Base-by-base conservation (phyloP, 1,139 yeast species). In the Suhomyces terraborum region DNA sequence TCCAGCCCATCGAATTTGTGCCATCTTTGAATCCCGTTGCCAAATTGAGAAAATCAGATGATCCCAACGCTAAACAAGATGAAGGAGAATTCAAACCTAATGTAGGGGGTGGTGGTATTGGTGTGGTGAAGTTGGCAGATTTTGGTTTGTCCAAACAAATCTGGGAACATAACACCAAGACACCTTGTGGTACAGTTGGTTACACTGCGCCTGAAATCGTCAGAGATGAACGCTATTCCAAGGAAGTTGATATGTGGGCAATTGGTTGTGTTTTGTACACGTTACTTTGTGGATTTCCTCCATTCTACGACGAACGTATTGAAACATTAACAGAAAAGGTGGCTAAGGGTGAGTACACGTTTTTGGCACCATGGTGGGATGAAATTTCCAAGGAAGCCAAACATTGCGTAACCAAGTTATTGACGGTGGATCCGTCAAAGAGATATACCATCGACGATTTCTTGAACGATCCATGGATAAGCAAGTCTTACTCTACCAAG, bases 381-480 rank as follows among this genome's bases (percentile, higher is more conserved):
- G 84, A 79, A 56, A 78, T 79, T 28, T 69, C 78, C 18, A 55
- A 58, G 20, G 80, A 64, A 12, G 82, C 83, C 24, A 78, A 76
- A 50, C 70, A 77, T 52, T 82, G 95, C 63, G 96, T 91, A 8
- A 63, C 80, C 4, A 81, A 76, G 54, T 70, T 91, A 43, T 68
- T 91, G 41, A 88, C 95, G 2, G 96, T 89, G 20, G 88, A 89
- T 58, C 96, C 96, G 1, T 65, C 69, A 12, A 71, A 75, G 43
- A 75, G 98, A 51, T 88, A 88, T 60, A 80, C 87, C 6, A 84
- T 88, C 47, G 84, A 83, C 41, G 85, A 89, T 45, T 79, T 91
- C 45, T 70, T 91, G 53, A 70, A 73, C 34, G 97, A 91, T 63
- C 96, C 96, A 2, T 91, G 98, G 98, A 74, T 85, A 53, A 58